Base-by-base conservation (phyloP, 2,329 filamentous ascomycete species). In the Colletotrichum sp. region DNA sequence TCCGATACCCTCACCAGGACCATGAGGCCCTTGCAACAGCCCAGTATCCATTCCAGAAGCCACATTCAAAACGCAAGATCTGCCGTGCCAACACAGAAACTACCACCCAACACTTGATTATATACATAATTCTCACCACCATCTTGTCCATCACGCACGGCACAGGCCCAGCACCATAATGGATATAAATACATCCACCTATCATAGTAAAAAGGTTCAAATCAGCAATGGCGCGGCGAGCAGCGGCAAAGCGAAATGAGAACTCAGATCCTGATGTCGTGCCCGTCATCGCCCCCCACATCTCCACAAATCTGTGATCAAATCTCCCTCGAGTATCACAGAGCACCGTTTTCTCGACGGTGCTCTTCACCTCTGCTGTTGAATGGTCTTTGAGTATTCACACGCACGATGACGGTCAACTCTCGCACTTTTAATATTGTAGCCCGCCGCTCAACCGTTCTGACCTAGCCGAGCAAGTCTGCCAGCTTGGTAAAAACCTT, bases 151-250 rank as follows among this genome's bases (percentile, higher is more conserved):
- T n/a, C 2, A 43, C 39, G 39, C 9, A 3, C 18, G 4, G 8
- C 8, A 28, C 2, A 28, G 6, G 26, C 26, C 26, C 28, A 3
- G 28, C 28, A 2, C 28, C 30, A n/a, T n/a, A 7, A 7, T 3
- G 18, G 0, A 12, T 12, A 48, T 48, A n/a, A 48, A 7, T 1
- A 48, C 18, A n/a, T 48, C 9, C 8, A 48, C 5, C 0, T 12
- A 0, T 0, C 9, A 0, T 0, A 12, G 18, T 48, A 12, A n/a
- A n/a, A 18, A 48, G 39, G 3, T 1, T n/a, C 9, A 6, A n/a
- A 48, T 9, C 10, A 12, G 39, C 18, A 48, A n/a, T 18, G 1
- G 0, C 14, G 14, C 34, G 13, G 1, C 34, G 34, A 0, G 14
- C 13, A 3, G 1, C 32, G 12, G 32, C 32, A 34, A 34, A 34